Evolutionary conservation across 768 basidiomycete genomes (phyloP), one percentile per base, ranked within the genome.

Genomic region (Lactifluus echinatus): DNA sequence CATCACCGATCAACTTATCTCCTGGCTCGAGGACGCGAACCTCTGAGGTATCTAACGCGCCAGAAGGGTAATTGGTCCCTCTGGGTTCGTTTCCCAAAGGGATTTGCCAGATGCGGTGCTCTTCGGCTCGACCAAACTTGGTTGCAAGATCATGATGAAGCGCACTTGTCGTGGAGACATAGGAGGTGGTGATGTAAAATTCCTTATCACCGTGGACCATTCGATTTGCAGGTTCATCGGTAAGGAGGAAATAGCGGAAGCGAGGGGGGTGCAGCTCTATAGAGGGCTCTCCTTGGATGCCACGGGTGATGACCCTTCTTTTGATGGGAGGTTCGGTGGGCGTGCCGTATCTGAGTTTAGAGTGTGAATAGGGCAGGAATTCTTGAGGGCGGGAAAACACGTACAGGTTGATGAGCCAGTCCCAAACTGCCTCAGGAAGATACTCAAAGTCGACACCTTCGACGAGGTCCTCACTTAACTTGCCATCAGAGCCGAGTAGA

Each of bases 361-460:
- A 21, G 21, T 1, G 40, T 54, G n/a, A 59, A 34, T 45, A 33
- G 15, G 56, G 50, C 54, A 40, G 40, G 14, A 52, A n/a, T 7
- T 10, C 12, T 28, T 15, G n/a, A 54, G 33, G 50, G 24, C 56
- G 55, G 34, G 21, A 6, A 2, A 49, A 26, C 11, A 76, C 84
- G 63, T 62, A 91, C 94, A 92, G 93, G 50, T 75, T 61, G 8
- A 75, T 70, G 37, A 96, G 76, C 19, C 77, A 73, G 21, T 74
- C 66, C 93, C 92, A 95, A 21, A 82, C 83, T 24, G 77, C 75
- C 56, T 76, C 73, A 2, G 91, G 89, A 3, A 96, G 76, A 63
- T 82, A 87, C 67, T 89, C 86, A 50, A 87, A 79, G 66, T 96
- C 79, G 28, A 81, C 67, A 21, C 82, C 79, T 65, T 93, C 89